These are phyloP conservation scores for Limtongozyma cylindracea DNA, from an alignment of 805 yeast genomes.

Conservation along the genomic window DNA sequence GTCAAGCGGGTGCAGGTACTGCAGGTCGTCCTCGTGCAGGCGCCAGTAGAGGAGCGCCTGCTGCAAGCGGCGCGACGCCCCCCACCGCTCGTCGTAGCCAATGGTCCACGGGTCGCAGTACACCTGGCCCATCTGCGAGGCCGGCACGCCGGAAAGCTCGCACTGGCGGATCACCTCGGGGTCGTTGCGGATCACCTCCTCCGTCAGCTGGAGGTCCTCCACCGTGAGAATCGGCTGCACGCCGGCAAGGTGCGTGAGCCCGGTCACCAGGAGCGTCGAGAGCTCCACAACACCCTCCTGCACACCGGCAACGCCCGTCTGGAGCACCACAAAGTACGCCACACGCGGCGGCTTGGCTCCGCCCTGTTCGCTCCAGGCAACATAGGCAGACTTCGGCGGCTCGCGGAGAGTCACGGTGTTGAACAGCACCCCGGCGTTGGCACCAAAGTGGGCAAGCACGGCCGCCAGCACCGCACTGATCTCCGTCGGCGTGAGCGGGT, in stretches of 20 bases:
- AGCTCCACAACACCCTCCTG: constrained; percentile 51
- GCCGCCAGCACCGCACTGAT: constrained; percentile 28
- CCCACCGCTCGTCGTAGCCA: constrained; percentile 60
- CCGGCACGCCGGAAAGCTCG: constrained; percentile 41
- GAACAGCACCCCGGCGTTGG: constrained; percentile 18
- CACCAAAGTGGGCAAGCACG: constrained; percentile 20
- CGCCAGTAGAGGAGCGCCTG: constrained; percentile 67
- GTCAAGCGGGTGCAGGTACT: constrained; percentile 53
- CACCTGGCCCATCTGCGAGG: constrained; percentile 27
- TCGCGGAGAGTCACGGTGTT: constrained; percentile 50
- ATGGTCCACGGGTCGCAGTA: constrained; percentile 51
- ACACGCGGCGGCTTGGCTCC: constrained; percentile 44
- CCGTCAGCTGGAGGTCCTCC: constrained; percentile 36
- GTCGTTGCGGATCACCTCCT: constrained; percentile 40
- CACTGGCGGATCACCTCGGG: constrained; percentile 54
- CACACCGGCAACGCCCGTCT: constrained; percentile 30
- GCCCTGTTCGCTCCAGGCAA: constrained; percentile 35
- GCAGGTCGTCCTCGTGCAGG: constrained; percentile 52
- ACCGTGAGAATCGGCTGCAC: constrained; percentile 58
- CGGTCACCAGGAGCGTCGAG: constrained; percentile 17
- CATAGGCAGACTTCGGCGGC: constrained; percentile 37
- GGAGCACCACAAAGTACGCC: constrained; percentile 39
- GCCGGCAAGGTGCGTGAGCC: constrained; percentile 23
- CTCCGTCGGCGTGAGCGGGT: constrained; percentile 42
- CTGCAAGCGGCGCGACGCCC: constrained; percentile 46